These are phyloP conservation scores for Clonostachys byssicola DNA, from an alignment of 2,329 filamentous ascomycete genomes.

Conservation along the genomic window DNA sequence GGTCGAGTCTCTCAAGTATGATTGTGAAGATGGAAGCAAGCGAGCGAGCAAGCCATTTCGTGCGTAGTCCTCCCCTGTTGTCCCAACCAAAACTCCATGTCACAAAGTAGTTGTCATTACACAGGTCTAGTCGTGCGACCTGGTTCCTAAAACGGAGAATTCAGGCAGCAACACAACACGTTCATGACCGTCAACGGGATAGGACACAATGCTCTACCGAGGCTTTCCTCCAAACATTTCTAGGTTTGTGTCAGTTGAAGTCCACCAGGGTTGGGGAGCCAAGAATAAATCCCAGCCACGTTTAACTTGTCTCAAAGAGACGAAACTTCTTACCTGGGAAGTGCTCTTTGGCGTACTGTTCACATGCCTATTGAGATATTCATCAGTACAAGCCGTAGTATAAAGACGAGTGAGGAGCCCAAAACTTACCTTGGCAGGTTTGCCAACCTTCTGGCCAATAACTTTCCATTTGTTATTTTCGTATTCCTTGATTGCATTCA, in stretches of 20 bases:
- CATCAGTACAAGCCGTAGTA: conserved; percentile 2
- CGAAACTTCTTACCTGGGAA: conserved; percentile 3
- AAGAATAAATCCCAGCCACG: too few species aligned
- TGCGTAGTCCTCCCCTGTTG: neutral
- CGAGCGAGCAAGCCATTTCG: neutral
- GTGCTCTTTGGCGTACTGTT: conserved; percentile 40
- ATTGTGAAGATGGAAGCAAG: neutral
- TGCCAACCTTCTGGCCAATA: conserved; percentile 94
- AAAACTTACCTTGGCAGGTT: conserved; percentile 73
- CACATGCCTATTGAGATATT: conserved; percentile 32
- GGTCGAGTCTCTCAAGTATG: neutral
- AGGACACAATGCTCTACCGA: too few species aligned
- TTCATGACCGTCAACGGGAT: too few species aligned
- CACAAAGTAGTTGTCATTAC: neutral
- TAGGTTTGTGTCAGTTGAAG: too few species aligned
- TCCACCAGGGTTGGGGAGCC: too few species aligned
- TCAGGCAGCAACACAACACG: too few species aligned
- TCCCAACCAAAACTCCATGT: neutral
- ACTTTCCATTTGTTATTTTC: conserved; percentile 98
- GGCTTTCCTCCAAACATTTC: too few species aligned
- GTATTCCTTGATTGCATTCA: conserved; percentile 97
- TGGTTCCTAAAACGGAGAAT: too few species aligned
- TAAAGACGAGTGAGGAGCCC: too few species aligned
- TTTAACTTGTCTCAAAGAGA: neutral
- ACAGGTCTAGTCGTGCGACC: too few species aligned